Evolutionary conservation across 2,329 filamentous ascomycete species (phyloP), one percentile per base, ranked within the genome.

Genomic region (Lachnellula arida): DNA sequence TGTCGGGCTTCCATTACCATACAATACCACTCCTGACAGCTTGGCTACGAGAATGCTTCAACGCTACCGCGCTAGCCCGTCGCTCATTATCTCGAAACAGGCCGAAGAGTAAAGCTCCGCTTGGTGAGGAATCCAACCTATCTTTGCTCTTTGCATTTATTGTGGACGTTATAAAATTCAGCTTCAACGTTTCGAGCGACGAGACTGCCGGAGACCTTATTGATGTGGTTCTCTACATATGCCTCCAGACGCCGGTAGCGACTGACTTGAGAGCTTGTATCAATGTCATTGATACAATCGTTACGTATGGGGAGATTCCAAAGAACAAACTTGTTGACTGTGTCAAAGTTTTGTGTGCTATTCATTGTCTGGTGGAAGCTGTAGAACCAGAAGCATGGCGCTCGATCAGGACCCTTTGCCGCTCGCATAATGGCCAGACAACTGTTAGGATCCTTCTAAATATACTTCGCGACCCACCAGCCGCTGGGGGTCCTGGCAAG

Each of bases 111-210:
- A 76, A 65, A 60, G 67, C 70, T 7, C 69, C 73, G 50, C 60
- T 67, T 23, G 76, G 74, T 28, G 83, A 86, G 65, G 84, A 87
- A 58, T 78, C 79, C 61, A 85, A 83, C 64, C 75, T 91, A 52
- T 74, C 79, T 2, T 78, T 81, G 48, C 72, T 91, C 2, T 90
- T 91, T 65, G 71, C 75, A 12, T 88, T 85, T 61, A 77, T 87
- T 53, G 78, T 80, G 55, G 83, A 88, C 59, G 77, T 89, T 53
- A 83, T 89, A 73, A 90, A 89, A 67, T 91, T 89, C 75, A 89
- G 86, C 68, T 87, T 85, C 69, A 87, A 85, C 62, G 78, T 84
- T 34, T 83, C 87, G 23, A 79, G 80, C 60, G 85, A 88, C 60
- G 72, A 77, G 34, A 81, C 86, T 46, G 76, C 88, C 19, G 78